phyloP scores from a whole-genome alignment of 2,329 filamentous ascomycete genomes.

The Colletotrichum lini region DNA sequence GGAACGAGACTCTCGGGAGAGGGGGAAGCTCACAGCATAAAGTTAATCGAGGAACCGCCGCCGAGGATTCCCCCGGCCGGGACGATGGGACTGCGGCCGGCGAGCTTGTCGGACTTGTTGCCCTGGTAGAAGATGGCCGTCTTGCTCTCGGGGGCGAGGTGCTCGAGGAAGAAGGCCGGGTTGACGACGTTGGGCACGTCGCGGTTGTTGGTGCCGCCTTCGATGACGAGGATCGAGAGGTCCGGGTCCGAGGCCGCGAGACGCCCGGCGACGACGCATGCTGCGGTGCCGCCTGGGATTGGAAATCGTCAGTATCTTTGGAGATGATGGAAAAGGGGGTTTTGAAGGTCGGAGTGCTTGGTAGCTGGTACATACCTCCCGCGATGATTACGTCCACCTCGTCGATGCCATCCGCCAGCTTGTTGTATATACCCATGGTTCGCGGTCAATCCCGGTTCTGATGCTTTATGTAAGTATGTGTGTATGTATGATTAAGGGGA shows the following conservation, averaged over 20 bases:
- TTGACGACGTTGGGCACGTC: slow-evolving; percentile 63
- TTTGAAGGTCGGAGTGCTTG: neutral
- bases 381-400: slow-evolving; percentile 68
- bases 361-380: slow-evolving; percentile 53
- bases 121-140: slow-evolving; percentile 66
- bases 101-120: slow-evolving; percentile 60
- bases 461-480: no score
- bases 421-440: slow-evolving; percentile 46
- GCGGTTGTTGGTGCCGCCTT: slow-evolving; percentile 68
- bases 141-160: slow-evolving; percentile 83
- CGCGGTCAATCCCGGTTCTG: neutral
- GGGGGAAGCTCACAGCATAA: slow-evolving; percentile 53
- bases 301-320: neutral
- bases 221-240: slow-evolving; percentile 66
- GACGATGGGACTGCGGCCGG: slow-evolving; percentile 57
- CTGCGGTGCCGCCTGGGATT: slow-evolving; percentile 61
- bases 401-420: slow-evolving; percentile 50
- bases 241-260: slow-evolving; percentile 64
- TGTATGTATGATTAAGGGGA: no score
- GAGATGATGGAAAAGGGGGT: rapidly evolving
- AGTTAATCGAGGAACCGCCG: slow-evolving; percentile 65
- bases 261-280: slow-evolving; percentile 63
- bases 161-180: slow-evolving; percentile 64
- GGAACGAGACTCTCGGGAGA: neutral
- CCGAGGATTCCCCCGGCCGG: slow-evolving; percentile 63